These are phyloP conservation scores for Cenchrus americanus DNA, from an alignment of 176 grass and related monocot genomes.

Conservation along the genomic window DNA sequence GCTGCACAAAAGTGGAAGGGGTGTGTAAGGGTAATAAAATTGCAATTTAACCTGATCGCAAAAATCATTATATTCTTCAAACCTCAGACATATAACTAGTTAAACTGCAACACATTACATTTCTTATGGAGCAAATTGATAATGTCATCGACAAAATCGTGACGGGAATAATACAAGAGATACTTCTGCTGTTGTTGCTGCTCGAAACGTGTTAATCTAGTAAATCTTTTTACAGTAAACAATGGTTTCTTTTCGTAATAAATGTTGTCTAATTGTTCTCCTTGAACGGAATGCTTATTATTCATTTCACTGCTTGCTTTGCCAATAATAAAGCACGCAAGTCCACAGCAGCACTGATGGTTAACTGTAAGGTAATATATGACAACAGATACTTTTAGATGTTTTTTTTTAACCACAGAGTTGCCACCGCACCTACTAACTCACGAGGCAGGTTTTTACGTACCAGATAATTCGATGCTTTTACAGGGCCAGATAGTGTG, in stretches of 20 bases:
- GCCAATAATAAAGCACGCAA: constrained; percentile 14
- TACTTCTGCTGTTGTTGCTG: background rate
- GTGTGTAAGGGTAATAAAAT: background rate
- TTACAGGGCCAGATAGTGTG: constrained; percentile 89
- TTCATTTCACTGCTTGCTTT: constrained; percentile 2
- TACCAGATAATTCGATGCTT: constrained; percentile 88
- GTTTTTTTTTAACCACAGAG: background rate
- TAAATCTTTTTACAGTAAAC: background rate
- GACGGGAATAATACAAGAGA: constrained; percentile 6
- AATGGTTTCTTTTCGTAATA: background rate
- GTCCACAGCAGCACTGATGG: background rate
- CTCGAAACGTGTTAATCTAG: background rate
- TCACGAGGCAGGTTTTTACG: constrained; percentile 20
- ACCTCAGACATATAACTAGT: constrained; percentile 1
- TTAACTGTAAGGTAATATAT: constrained; percentile 21
- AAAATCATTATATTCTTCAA: constrained; percentile 10
- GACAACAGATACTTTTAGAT: background rate
- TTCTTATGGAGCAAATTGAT: background rate
- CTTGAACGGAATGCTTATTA: background rate
- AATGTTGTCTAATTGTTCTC: background rate
- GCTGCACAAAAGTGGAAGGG: constrained; percentile 57
- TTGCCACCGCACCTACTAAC: background rate
- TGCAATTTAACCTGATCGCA: background rate
- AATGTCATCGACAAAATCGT: constrained; percentile 3
- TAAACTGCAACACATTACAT: background rate